Base-by-base conservation (phyloP, 2,329 filamentous ascomycete genomes). In the Leptographium wingfieldii region DNA sequence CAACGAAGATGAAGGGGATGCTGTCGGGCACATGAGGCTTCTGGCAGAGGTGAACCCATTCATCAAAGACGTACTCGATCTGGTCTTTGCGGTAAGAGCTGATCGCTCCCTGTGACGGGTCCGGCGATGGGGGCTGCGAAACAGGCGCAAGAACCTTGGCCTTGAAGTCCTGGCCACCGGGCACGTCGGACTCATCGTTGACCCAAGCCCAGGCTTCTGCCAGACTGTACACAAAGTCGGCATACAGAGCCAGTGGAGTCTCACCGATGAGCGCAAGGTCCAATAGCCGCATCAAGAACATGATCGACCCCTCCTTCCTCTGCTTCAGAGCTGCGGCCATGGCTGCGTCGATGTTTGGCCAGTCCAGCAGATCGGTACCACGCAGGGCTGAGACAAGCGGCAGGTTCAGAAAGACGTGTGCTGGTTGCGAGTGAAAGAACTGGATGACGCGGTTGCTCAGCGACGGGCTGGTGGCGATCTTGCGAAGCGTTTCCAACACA, bases 51-150 rank as follows among this genome's bases (percentile, higher is more conserved):
- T 87, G 85, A 33, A 92, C 82, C 94, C 94, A 99, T 74, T 99
- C 94, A 52, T 92, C 91, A 68, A 99, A 96, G 25, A 96, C 81
- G 69, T 99, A 97, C 66, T 95, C 90, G 73, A 95, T 84, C 70
- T 96, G 90, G 63, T 95, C 90, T 63, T 85, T 83, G 65, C 85
- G 85, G 38, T 82, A 77, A 48, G 75, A 71, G 19, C 77, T 73
- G 56, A 83, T 79, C 60, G 86, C 82, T 27, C 80, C 82, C 22
- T 58, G 55, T 11, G 49, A 5, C 3, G 35, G 77, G 73, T 58
- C 78, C 72, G 59, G 78, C 71, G 69, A 63, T 9, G 73, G 70
- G 11, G 73, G 70, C 46, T 73, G 72, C 3, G 73, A 65, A 6
- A 76, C 65, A 1, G 77, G 73, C 51, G 73, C 72, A 49, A 76